Percentiles rank a stretch among this genome's conserved stretches.
These are phyloP conservation scores for Abelmoschus esculentus DNA, from an alignment of 345 rosid species.

Conservation along the genomic window DNA sequence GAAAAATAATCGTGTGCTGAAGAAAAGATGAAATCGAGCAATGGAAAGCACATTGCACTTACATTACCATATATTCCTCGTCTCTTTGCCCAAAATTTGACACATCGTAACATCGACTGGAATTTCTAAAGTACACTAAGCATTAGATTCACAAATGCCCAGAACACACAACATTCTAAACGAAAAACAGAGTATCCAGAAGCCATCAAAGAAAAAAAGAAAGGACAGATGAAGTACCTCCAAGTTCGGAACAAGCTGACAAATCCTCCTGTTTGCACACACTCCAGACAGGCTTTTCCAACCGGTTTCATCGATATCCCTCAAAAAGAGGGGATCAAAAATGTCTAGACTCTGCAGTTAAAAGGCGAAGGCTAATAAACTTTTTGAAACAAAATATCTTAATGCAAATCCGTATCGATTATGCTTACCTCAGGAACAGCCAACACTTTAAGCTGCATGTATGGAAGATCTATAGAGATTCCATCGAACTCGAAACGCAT, in stretches of 20 bases:
- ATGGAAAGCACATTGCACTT: constrained; percentile 17
- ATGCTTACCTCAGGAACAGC: constrained; percentile 40
- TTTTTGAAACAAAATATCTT: not conserved
- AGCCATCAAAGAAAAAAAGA: not conserved
- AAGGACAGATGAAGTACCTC: constrained; percentile 24
- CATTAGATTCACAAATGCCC: not conserved
- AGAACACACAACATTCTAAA: not conserved
- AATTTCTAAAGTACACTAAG: constrained; percentile 34
- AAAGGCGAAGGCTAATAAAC: not conserved
- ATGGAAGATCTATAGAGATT: constrained; percentile 51
- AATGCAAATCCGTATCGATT: constrained; percentile 3
- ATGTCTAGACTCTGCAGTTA: constrained; percentile 40
- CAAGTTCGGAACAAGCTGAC: constrained; percentile 46
- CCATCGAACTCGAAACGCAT: constrained; percentile 54
- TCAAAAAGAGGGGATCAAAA: constrained; percentile 34
- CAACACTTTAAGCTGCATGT: constrained; percentile 35
- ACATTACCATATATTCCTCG: constrained; percentile 58
- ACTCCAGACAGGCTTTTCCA: constrained; percentile 60
- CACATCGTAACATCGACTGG: constrained; percentile 38
- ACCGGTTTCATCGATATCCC: constrained; percentile 43
- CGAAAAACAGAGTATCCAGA: not conserved
- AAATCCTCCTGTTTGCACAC: constrained; percentile 34
- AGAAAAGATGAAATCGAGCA: constrained; percentile 9
- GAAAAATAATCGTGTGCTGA: not conserved
- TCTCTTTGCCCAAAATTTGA: constrained; percentile 52